Evolutionary conservation across 75 land plant species (phyloP), one percentile per base, ranked within the genome.

Genomic region (Chamaecyparis obtusa): DNA sequence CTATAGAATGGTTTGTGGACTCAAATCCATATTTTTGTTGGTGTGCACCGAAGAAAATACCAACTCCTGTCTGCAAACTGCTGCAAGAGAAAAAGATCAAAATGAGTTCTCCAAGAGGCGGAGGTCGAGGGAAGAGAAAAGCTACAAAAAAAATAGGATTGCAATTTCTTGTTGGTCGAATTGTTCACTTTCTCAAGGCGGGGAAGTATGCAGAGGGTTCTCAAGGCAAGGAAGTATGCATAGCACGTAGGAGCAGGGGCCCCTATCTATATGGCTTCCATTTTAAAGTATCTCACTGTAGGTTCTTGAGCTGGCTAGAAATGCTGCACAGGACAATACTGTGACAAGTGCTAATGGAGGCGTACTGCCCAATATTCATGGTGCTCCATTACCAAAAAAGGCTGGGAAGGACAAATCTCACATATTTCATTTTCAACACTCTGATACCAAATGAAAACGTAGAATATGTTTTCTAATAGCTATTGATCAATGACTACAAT

Each of bases 81-180:
- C 51, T n/a, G n/a, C n/a, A n/a, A 48, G 10, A 48, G 51, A 48
- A 9, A 48, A 72, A 72, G 75, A n/a, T n/a, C n/a, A 72, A 72
- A 72, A 88, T 88, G 89, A 86, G 89, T 86, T 87, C 89, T 16
- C 8, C 64, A 46, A 82, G 49, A 51, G 48, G 81, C 24, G 67
- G 72, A 27, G 86, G 79, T 3, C 86, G 87, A 16, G 89, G 89
- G 51, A 88, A 88, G 83, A 60, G 83, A 21, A 88, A 48, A 10
- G 10, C 51, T 0, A 48, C 88, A 1, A 55, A 57, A 9, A 90
- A 88, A 85, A 91, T 88, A 37, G 92, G 92, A 2, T 86, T 91
- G 79, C 91, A 89, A 88, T 91, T 91, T 41, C 92, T 91, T 32
- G 92, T 91, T 7, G 91, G 92, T 11, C 37, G 92, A n/a, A 85